Conservation (phyloP, 2,329 filamentous ascomycete genomes). For the Aspergillus fischeri region DNA sequence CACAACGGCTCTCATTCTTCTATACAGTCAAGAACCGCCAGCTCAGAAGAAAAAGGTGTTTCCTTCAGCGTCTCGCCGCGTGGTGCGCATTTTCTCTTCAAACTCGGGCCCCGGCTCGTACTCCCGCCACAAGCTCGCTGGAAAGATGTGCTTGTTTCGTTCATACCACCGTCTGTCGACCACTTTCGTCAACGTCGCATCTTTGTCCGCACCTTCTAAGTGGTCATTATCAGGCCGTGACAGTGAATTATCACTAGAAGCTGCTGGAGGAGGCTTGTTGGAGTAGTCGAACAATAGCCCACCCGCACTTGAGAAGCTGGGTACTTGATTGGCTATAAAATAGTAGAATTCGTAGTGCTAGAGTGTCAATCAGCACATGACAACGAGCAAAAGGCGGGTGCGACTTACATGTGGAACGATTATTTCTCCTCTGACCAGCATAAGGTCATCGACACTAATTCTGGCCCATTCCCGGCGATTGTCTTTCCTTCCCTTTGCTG, state of each 20-base stretch:
- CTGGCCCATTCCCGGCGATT: conserved; percentile 81
- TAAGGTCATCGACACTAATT: conserved; percentile 89
- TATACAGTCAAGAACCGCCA: conserved; percentile 2
- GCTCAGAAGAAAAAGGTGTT: conserved; percentile 82
- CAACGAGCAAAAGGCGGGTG: background rate
- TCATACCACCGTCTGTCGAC: conserved; percentile 97
- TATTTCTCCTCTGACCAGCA: conserved; percentile 84
- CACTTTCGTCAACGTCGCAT: conserved; percentile 81
- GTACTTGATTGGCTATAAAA: conserved; percentile 74
- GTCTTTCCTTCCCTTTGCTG: conserved; percentile 48
- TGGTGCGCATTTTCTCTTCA: conserved; percentile 57
- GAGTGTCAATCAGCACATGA: conserved; percentile 6
- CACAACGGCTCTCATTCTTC: conserved; percentile 6
- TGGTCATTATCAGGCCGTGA: conserved; percentile 49
- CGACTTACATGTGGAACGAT: conserved; percentile 87
- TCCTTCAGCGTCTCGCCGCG: conserved; percentile 78
- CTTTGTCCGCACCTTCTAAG: conserved; percentile 72
- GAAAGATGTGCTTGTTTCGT: conserved; percentile 96
- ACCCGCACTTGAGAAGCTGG: conserved; percentile 67
- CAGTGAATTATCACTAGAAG: conserved; percentile 36
- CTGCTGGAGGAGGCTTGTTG: conserved; percentile 33
- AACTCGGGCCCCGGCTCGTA: conserved; percentile 87
- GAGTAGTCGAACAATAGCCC: conserved; percentile 77
- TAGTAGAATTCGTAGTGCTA: conserved; percentile 98
- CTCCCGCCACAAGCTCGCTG: conserved; percentile 90